phyloP scores from a whole-genome alignment of 208 protist species.

The Crithidia mellificae region DNA sequence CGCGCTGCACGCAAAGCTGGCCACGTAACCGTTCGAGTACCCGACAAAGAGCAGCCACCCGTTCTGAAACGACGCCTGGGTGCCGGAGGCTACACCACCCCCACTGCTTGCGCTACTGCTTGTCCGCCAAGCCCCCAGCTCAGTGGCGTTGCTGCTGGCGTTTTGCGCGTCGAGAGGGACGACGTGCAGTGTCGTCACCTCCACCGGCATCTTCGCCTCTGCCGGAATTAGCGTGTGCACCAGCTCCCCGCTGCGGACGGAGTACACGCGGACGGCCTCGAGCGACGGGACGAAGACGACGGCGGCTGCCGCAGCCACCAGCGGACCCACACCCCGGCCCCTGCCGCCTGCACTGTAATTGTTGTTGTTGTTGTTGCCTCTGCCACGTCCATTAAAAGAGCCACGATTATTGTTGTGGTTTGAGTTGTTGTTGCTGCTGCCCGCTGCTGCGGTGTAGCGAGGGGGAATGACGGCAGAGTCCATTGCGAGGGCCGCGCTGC shows the following conservation, averaged over 20 bases:
- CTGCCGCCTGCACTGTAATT: not conserved
- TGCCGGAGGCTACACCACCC: not conserved
- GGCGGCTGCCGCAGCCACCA: conserved; percentile 26
- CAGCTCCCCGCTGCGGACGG: conserved; percentile 72
- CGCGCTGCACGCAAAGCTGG: conserved; percentile 67
- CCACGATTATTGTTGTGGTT: conserved; percentile 3
- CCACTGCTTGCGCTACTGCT: not conserved
- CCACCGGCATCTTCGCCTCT: conserved; percentile 76
- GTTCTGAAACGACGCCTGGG: conserved; percentile 18
- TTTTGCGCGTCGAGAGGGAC: conserved; percentile 42
- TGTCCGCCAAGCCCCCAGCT: not conserved
- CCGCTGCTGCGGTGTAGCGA: conserved; percentile 26
- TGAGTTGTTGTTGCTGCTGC: conserved; percentile 3
- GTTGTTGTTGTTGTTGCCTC: not conserved
- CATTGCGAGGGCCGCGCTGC: conserved; percentile 62
- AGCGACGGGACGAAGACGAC: conserved; percentile 81
- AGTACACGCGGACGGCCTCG: conserved; percentile 84
- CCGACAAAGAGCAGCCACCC: conserved; percentile 84
- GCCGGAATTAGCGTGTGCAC: conserved; percentile 73
- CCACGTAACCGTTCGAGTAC: conserved; percentile 85
- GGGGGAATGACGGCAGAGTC: conserved; percentile 46
- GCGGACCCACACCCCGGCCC: conserved; percentile 2
- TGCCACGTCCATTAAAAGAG: conserved; percentile 12
- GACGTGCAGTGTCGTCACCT: conserved; percentile 74
- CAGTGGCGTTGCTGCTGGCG: not conserved